Evolutionary conservation across 2,329 filamentous ascomycete species (phyloP).

Genomic region (Fusarium camptoceras): DNA sequence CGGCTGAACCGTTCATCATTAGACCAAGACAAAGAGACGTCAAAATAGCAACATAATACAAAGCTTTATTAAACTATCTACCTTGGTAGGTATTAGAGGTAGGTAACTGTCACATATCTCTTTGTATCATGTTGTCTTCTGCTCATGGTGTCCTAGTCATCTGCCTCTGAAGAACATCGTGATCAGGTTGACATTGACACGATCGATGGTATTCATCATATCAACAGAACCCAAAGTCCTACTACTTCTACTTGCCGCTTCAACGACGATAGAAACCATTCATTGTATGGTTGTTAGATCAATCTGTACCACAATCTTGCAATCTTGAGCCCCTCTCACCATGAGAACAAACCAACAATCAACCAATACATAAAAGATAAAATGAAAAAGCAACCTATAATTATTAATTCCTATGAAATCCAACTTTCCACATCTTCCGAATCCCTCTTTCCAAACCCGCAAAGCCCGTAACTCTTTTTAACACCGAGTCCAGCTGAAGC

Average conservation of each 20-base stretch:
- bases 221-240: background rate
- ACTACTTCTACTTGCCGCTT: background rate
- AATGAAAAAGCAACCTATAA: background rate
- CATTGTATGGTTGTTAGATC: background rate
- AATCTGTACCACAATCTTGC: background rate
- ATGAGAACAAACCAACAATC: background rate
- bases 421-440: background rate
- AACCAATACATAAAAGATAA: background rate
- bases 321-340: background rate
- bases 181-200: background rate
- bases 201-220: background rate
- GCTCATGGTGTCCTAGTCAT: background rate
- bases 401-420: background rate
- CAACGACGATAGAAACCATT: background rate
- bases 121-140: background rate
- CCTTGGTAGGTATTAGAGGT: background rate
- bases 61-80: background rate
- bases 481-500: background rate
- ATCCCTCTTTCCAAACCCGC: background rate
- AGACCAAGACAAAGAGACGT: conserved; percentile 24
- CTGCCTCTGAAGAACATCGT: background rate
- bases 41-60: background rate
- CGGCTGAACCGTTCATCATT: background rate
- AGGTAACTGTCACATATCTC: background rate
- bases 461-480: background rate